Evolutionary conservation across 768 basidiomycete genomes (phyloP).

Genomic region (Trametopsis cervina): DNA sequence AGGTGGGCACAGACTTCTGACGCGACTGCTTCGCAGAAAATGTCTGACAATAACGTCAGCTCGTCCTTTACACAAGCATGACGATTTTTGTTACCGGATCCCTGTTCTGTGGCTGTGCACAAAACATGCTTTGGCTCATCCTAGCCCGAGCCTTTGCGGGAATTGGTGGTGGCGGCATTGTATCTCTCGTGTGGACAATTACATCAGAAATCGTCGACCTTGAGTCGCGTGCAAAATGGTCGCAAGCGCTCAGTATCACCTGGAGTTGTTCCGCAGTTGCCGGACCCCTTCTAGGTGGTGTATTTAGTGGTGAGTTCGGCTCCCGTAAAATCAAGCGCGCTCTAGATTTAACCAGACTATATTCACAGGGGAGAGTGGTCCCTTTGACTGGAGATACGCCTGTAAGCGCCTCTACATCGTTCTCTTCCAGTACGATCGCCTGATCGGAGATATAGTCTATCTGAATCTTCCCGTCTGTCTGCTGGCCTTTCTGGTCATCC

Average conservation of each 20-base stretch:
- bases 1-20: slow-evolving; percentile 36
- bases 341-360: slow-evolving; percentile 1
- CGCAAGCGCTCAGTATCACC: slow-evolving; percentile 75
- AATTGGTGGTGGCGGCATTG: slow-evolving; percentile 83
- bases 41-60: slow-evolving; percentile 32
- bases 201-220: slow-evolving; percentile 79
- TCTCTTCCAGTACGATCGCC: slow-evolving; percentile 12
- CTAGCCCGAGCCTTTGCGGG: slow-evolving; percentile 61
- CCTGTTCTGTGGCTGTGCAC: slow-evolving; percentile 68
- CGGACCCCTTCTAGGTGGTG: slow-evolving; percentile 75
- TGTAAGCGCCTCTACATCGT: slow-evolving; percentile 44
- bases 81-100: slow-evolving; percentile 71
- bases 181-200: slow-evolving; percentile 80
- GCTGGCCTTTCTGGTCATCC: slow-evolving; percentile 49
- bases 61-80: slow-evolving; percentile 67
- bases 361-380: slow-evolving; percentile 13
- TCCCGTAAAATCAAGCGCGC: background rate
- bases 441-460: slow-evolving; percentile 45
- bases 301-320: slow-evolving; percentile 60
- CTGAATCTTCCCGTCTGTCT: slow-evolving; percentile 75
- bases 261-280: slow-evolving; percentile 85
- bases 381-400: slow-evolving; percentile 74
- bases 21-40: slow-evolving; percentile 1
- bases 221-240: slow-evolving; percentile 70
- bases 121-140: slow-evolving; percentile 61